These are phyloP conservation scores for Ambrosiella cleistominuta DNA, from an alignment of 2,329 filamentous ascomycete genomes.

Conservation along the genomic window DNA sequence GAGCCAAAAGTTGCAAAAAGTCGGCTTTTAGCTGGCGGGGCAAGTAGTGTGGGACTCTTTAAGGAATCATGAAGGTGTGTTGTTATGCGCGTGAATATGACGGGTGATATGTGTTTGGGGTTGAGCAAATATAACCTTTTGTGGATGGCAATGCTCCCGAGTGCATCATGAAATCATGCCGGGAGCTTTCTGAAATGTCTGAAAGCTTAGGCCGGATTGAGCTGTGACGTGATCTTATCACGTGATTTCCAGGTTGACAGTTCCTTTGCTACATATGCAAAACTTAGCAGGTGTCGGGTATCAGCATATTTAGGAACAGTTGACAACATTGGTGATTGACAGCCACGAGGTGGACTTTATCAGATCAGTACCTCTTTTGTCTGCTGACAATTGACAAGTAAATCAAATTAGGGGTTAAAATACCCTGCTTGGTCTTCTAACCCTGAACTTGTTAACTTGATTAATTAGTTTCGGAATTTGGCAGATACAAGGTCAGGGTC, in stretches of 20 bases:
- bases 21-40: not conserved
- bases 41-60: not conserved
- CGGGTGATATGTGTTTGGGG: not conserved
- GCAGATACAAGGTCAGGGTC: not conserved
- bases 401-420: too few species aligned
- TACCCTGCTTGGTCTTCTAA: too few species aligned
- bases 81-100: not conserved
- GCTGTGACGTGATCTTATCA: not conserved
- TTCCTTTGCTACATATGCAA: too few species aligned
- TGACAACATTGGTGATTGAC: too few species aligned
- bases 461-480: too few species aligned
- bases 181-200: not conserved
- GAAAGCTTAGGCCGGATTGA: not conserved
- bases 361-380: too few species aligned
- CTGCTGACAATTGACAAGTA: too few species aligned
- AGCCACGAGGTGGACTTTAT: too few species aligned
- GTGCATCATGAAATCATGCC: not conserved
- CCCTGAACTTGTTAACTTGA: too few species aligned
- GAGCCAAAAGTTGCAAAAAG: not conserved
- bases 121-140: not conserved
- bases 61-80: not conserved
- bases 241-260: too few species aligned
- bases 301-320: too few species aligned
- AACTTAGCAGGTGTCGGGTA: too few species aligned
- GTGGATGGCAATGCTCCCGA: not conserved